A percentile compares a stretch with the other conserved stretches of the same genome.
Evolutionary conservation across 345 rosid species (phyloP).

Genomic region (Barbarea vulgaris): DNA sequence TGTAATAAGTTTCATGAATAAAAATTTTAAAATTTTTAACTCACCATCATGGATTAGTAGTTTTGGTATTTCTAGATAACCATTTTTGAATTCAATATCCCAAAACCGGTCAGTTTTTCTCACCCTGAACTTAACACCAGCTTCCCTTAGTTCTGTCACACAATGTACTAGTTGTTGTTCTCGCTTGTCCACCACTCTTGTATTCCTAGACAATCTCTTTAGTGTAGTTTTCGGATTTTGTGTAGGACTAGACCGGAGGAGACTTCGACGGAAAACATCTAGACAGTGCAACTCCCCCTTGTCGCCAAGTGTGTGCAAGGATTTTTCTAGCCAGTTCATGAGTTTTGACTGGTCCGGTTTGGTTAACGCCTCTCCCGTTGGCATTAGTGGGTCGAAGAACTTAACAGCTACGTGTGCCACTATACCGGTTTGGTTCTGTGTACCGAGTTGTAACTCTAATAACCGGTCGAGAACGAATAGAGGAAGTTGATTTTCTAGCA

Average conservation of each 20-base stretch:
- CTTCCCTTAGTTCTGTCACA: slow-evolving; percentile 65
- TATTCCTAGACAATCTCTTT: slow-evolving; percentile 49
- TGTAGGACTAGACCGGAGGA: slow-evolving; percentile 53
- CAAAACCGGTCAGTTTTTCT: slow-evolving; percentile 73
- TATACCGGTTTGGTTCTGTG: slow-evolving; percentile 57
- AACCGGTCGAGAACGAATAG: slow-evolving; percentile 68
- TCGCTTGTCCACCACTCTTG: slow-evolving; percentile 66
- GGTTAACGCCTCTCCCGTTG: slow-evolving; percentile 64
- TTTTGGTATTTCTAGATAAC: slow-evolving; percentile 62
- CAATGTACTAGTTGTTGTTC: slow-evolving; percentile 72
- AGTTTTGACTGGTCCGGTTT: slow-evolving; percentile 49
- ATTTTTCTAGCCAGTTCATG: slow-evolving; percentile 45
- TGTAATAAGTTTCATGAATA: slow-evolving; percentile 41
- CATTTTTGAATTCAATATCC: slow-evolving; percentile 70
- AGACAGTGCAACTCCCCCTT: slow-evolving; percentile 72
- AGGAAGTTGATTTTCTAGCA: slow-evolving; percentile 86
- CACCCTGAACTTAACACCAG: slow-evolving; percentile 70
- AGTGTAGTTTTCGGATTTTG: slow-evolving; percentile 51
- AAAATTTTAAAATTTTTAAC: background rate
- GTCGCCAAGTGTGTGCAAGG: slow-evolving; percentile 57
- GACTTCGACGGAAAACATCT: slow-evolving; percentile 68
- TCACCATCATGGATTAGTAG: slow-evolving; percentile 74
- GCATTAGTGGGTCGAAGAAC: slow-evolving; percentile 80
- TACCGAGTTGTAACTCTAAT: slow-evolving; percentile 59
- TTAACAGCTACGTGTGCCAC: slow-evolving; percentile 58